These are phyloP conservation scores for Fusarium sp. DNA, from an alignment of 2,329 filamentous ascomycete genomes.

Conservation along the genomic window DNA sequence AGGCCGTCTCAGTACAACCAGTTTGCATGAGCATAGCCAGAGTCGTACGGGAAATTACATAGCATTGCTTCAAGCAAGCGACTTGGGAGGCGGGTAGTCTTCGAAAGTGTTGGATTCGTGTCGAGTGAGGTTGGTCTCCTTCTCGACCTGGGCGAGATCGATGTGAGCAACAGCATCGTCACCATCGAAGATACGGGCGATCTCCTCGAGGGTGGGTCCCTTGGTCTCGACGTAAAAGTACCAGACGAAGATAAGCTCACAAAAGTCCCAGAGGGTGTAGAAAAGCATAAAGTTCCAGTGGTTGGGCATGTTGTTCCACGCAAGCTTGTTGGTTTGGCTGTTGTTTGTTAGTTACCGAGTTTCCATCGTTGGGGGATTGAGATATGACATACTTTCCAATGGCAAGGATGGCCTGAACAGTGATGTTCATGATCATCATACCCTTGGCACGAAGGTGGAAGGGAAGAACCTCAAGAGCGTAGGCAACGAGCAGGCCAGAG, in stretches of 20 bases:
- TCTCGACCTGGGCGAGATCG: slow-evolving; percentile 65
- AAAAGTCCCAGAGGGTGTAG: slow-evolving; percentile 71
- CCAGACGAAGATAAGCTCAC: slow-evolving; percentile 70
- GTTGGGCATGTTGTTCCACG: slow-evolving; percentile 67
- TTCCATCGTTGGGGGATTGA: background rate
- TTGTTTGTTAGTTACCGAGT: background rate
- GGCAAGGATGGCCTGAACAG: slow-evolving; percentile 69
- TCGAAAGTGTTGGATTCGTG: slow-evolving; percentile 38
- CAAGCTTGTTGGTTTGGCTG: slow-evolving; percentile 71
- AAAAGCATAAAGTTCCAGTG: slow-evolving; percentile 75
- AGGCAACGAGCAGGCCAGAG: slow-evolving; percentile 66
- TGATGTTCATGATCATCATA: slow-evolving; percentile 73
- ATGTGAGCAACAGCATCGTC: slow-evolving; percentile 66
- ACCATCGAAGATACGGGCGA: slow-evolving; percentile 75
- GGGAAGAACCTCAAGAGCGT: slow-evolving; percentile 68
- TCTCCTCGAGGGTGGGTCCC: slow-evolving; percentile 72
- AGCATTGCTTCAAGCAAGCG: slow-evolving; percentile 11
- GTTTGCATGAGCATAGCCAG: background rate
- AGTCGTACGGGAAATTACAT: background rate
- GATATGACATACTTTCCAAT: slow-evolving; percentile 64
- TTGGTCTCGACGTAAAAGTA: slow-evolving; percentile 77
- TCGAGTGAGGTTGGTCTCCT: slow-evolving; percentile 54
- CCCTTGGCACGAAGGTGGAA: slow-evolving; percentile 68
- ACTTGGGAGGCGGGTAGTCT: slow-evolving; percentile 25
- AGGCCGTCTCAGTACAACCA: background rate